phyloP scores from a whole-genome alignment of 768 basidiomycete species.

The Podaxis rugospora region DNA sequence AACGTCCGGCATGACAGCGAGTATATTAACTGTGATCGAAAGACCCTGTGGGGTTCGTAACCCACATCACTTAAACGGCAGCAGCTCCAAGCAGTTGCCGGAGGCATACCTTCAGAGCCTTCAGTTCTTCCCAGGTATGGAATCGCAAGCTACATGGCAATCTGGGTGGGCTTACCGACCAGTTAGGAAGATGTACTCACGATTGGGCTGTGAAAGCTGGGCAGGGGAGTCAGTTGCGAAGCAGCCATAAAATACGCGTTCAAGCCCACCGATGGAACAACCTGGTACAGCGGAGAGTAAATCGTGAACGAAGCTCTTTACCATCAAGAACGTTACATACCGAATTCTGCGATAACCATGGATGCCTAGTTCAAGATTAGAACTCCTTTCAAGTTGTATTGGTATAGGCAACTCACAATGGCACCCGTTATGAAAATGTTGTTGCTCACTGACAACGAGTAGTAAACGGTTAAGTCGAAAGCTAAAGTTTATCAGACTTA shows the following conservation, averaged over 20 bases:
- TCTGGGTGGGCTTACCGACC: neutral
- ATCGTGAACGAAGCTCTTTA: neutral
- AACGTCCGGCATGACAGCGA: conserved; percentile 46
- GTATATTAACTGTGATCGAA: conserved; percentile 52
- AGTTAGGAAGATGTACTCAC: conserved; percentile 24
- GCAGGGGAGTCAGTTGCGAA: neutral
- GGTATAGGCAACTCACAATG: conserved; percentile 31
- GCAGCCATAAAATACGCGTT: conserved; percentile 4
- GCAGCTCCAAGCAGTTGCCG: neutral
- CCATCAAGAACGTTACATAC: conserved; percentile 22
- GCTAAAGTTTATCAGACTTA: conserved; percentile 18
- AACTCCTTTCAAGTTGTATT: neutral
- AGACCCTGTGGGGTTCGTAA: conserved; percentile 31
- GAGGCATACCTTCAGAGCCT: conserved; percentile 35
- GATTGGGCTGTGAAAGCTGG: conserved; percentile 44
- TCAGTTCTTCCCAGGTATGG: conserved; percentile 39
- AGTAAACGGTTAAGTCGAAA: neutral
- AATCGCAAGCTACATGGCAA: conserved; percentile 32
- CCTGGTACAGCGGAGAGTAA: conserved; percentile 17
- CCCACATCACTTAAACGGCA: conserved; percentile 7
- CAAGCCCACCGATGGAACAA: conserved; percentile 37
- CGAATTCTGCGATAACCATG: conserved; percentile 48
- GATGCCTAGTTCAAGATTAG: conserved; percentile 23
- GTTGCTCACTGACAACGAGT: conserved; percentile 39
- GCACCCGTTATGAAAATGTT: conserved; percentile 37